Evolutionary conservation across 306 rosid species (phyloP), one percentile per base, ranked within the genome.

Genomic region (Cucurbita argyrosperma): DNA sequence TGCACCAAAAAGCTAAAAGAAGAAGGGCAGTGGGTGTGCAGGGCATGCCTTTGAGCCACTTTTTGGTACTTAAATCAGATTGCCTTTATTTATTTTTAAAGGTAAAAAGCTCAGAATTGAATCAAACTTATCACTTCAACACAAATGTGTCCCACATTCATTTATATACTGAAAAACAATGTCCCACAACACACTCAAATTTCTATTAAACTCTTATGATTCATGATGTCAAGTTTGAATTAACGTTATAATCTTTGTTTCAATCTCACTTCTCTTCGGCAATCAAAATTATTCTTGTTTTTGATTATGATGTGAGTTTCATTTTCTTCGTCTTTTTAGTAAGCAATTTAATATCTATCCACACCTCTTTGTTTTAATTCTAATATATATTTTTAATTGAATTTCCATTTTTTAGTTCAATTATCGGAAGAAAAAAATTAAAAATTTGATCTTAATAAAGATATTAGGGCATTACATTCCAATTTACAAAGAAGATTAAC

Each of bases 91-190:
- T 57, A 40, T 63, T 15, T 39, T 63, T 39, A 30, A 30, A 30
- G 35, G 39, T 67, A 21, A 19, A 67, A 67, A 21, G 40, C 73
- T 46, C 73, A 21, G 4, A 67, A 46, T 67, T 46, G 42, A 67
- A 46, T 67, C 56, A 67, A 67, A 67, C 42, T 68, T 68, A 68
- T 68, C 73, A 68, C 21, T 68, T 68, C 42, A 68, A 14, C 21
- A 47, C 56, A 46, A 68, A 18, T 45, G 46, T 39, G 46, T 39
- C 69, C 69, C 68, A 62, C 72, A 43, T 21, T 7, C 55, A 21
- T 67, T 50, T 5, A 1, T 50, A 50, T 50, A 50, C 2, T 50
- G 14, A 50, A 14, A 14, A 50, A 50, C 8, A 50, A 50, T 54
- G 47, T 38, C 68, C 69, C 69, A 63, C 73, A 45, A 58, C 37